Percentiles rank a stretch among this genome's conserved stretches.
Evolutionary conservation across 768 basidiomycete genomes (phyloP).

Genomic region (Lentinula guzmanii): DNA sequence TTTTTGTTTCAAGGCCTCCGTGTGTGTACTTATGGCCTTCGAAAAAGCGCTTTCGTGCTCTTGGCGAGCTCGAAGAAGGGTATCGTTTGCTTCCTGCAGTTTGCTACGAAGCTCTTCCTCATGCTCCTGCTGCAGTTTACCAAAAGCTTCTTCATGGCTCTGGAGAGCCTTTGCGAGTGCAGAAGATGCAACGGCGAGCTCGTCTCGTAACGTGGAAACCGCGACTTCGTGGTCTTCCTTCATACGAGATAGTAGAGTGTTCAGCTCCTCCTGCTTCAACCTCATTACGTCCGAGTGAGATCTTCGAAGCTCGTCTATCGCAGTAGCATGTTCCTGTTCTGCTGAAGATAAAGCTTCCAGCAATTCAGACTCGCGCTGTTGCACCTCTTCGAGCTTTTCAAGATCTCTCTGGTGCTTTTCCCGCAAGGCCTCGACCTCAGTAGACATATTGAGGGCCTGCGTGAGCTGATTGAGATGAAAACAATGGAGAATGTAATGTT

Average conservation of each 20-base stretch:
- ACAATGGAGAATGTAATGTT: background rate
- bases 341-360: constrained; percentile 42
- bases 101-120: constrained; percentile 46
- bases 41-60: constrained; percentile 50
- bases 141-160: constrained; percentile 57
- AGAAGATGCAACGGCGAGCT: constrained; percentile 36
- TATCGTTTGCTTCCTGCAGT: constrained; percentile 47
- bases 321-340: constrained; percentile 42
- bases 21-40: constrained; percentile 48
- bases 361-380: constrained; percentile 52
- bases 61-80: constrained; percentile 39
- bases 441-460: constrained; percentile 83
- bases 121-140: constrained; percentile 49
- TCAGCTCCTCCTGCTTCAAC: constrained; percentile 34
- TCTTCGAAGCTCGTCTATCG: constrained; percentile 43
- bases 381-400: constrained; percentile 45
- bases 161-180: constrained; percentile 42
- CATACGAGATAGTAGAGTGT: constrained; percentile 35
- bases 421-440: constrained; percentile 73
- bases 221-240: constrained; percentile 44
- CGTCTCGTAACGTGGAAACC: constrained; percentile 30
- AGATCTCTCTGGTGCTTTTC: constrained; percentile 52
- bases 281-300: constrained; percentile 40
- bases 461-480: background rate
- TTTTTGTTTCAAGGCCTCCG: constrained; percentile 50